These are phyloP conservation scores for Magnaporthiopsis incrustans DNA, from an alignment of 2,329 filamentous ascomycete genomes.

Conservation along the genomic window DNA sequence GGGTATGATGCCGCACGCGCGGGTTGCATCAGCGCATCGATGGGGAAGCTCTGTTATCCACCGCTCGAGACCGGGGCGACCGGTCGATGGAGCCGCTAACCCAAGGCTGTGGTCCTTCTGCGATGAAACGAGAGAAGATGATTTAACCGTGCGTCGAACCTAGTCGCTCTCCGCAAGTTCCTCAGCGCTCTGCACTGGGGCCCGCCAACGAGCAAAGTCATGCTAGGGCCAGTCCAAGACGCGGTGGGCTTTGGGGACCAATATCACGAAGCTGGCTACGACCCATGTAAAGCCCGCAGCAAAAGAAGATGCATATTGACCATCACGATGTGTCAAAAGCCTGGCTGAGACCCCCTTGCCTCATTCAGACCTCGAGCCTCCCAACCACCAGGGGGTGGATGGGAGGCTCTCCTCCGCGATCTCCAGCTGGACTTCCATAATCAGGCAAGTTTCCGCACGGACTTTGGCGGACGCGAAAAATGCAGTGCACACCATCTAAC, in stretches of 20 bases:
- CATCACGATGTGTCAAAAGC: too few species aligned
- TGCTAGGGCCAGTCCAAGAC: conserved; percentile 22
- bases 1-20: conserved; percentile 12
- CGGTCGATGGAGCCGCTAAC: conserved; percentile 19
- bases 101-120: conserved; percentile 15
- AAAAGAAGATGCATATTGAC: too few species aligned
- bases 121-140: conserved; percentile 16
- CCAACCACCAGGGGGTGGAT: too few species aligned
- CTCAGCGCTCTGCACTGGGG: conserved; percentile 18
- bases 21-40: conserved; percentile 15
- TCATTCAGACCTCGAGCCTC: too few species aligned
- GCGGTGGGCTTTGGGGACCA: conserved; percentile 18
- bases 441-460: too few species aligned
- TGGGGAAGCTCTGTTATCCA: conserved; percentile 16
- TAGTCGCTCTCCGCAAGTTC: conserved; percentile 17
- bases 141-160: conserved; percentile 17
- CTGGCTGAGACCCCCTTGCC: too few species aligned
- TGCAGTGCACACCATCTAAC: too few species aligned
- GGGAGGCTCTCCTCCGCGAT: too few species aligned
- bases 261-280: conserved; percentile 18
- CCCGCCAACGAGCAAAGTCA: conserved; percentile 20
- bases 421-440: too few species aligned
- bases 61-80: conserved; percentile 11
- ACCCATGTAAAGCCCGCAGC: conserved; percentile 18
- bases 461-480: too few species aligned